A percentile compares a stretch with the other conserved stretches of the same genome.
Conservation (phyloP, 768 basidiomycete species). For the Lactarius deliciosus region DNA sequence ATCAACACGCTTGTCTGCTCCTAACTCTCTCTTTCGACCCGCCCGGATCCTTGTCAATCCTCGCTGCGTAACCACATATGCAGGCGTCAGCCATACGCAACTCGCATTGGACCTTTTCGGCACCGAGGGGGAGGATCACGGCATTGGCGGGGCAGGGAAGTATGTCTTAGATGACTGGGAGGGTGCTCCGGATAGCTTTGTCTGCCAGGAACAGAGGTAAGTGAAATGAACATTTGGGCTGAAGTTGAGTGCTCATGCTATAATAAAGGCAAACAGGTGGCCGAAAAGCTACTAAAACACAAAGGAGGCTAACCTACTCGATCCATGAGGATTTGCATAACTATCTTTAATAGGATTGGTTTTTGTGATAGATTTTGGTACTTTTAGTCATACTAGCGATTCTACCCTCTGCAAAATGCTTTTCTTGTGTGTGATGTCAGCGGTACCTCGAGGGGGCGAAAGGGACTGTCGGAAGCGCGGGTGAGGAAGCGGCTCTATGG, state of each 20-base stretch:
- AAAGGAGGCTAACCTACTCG: slow-evolving; percentile 79
- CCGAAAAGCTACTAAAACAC: slow-evolving; percentile 86
- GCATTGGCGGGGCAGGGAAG: slow-evolving; percentile 51
- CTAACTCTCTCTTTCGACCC: slow-evolving; percentile 84
- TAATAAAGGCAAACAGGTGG: slow-evolving; percentile 74
- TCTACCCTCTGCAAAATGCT: too few relatives aligned
- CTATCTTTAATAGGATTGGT: slow-evolving; percentile 6
- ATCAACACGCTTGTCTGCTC: slow-evolving; percentile 54
- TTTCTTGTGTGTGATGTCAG: too few relatives aligned
- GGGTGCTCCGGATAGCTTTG: slow-evolving; percentile 94
- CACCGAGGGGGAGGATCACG: slow-evolving; percentile 60
- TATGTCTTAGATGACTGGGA: slow-evolving; percentile 95
- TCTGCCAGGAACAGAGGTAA: slow-evolving; percentile 92
- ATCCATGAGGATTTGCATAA: slow-evolving; percentile 66
- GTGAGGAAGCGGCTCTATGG: slow-evolving; percentile 37
- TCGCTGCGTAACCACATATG: slow-evolving; percentile 96
- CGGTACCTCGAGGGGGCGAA: too few relatives aligned
- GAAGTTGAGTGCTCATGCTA: slow-evolving; percentile 8
- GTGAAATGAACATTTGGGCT: slow-evolving; percentile 27
- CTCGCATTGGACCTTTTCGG: slow-evolving; percentile 95
- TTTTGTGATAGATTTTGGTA: neutral
- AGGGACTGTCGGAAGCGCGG: neutral
- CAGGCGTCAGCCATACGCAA: slow-evolving; percentile 94
- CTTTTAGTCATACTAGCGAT: too few relatives aligned
- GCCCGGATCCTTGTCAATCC: slow-evolving; percentile 95